Evolutionary conservation across 2,329 filamentous ascomycete genomes (phyloP).

Genomic region (Nakataea oryzae): DNA sequence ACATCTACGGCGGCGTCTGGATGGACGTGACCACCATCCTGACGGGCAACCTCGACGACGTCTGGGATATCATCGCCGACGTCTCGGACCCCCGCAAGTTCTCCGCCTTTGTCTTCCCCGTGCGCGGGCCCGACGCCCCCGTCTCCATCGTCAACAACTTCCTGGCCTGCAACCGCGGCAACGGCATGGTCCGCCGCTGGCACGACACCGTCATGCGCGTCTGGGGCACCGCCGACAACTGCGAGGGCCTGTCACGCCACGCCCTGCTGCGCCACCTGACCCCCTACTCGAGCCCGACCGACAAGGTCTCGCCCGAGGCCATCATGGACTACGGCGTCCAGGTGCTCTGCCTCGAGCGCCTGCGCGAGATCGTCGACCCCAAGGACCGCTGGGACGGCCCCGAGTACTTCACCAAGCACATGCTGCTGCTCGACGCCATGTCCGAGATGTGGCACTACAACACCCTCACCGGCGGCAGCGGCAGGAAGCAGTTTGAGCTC

Average conservation of each 20-base stretch:
- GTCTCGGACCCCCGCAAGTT: conserved; percentile 8
- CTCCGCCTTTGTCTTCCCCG: conserved; percentile 22
- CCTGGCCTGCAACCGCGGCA: conserved; percentile 27
- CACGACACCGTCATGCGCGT: conserved; percentile 16
- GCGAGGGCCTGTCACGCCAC: background rate
- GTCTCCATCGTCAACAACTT: conserved; percentile 6
- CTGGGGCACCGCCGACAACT: background rate
- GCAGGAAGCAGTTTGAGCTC: background rate
- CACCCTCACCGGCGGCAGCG: conserved; percentile 1
- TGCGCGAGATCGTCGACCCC: background rate
- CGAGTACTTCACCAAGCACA: conserved; percentile 2
- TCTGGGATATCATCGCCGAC: conserved; percentile 20
- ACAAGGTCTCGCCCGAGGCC: background rate
- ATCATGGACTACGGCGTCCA: conserved; percentile 4
- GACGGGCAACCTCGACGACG: conserved; percentile 19
- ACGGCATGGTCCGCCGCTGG: conserved; percentile 25
- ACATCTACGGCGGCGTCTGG: conserved; percentile 23
- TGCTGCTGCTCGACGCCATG: background rate
- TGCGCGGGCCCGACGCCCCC: conserved; percentile 12
- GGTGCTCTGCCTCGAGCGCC: conserved; percentile 2
- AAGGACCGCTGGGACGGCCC: conserved; percentile 1
- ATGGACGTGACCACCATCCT: conserved; percentile 27
- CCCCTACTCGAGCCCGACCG: background rate
- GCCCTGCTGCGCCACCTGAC: background rate
- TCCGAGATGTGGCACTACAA: background rate